Base-by-base conservation (phyloP, 257 asterid genomes). In the Orobanche coerulescens region DNA sequence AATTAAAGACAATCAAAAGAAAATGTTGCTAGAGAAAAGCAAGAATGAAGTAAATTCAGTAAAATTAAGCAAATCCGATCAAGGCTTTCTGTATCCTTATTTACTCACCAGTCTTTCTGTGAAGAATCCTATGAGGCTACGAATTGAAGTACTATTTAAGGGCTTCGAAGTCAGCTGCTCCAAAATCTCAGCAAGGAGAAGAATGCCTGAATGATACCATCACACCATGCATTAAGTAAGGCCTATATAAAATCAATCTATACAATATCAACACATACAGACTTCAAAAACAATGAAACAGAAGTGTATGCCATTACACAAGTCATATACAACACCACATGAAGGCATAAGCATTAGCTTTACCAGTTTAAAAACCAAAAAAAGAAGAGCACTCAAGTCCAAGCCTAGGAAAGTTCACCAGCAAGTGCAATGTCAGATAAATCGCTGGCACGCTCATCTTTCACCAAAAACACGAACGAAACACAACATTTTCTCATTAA, bases 71-170 rank as follows among this genome's bases (percentile, higher is more conserved):
- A 42, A n/a, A 46, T 37, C 50, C 60, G 62, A 48, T 34, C 53
- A 53, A 37, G 50, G 39, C 10, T 48, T 52, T 64, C 57, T 58
- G 43, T 63, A 63, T 64, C 66, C 61, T 56, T 58, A 55, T 53
- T 65, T 34, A 71, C 95, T 79, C 71, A 92, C 98, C 95, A 92
- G 87, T 72, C 91, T 80, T 66, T 84, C 95, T 15, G 88, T 70
- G 78, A 92, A 88, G 81, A 88, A 92, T 59, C 80, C 87, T 73
- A 82, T 77, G 62, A 88, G 79, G 82, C 85, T 84, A 71, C 75
- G 87, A 64, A 92, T 70, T 39, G 86, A 82, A 50, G 94, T 59
- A 65, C 73, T 76, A 40, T 54, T 70, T 36, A 92, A 72, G 60
- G 82, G 87, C 82, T 82, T 84, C 58, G 73, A 66, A 25, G 77